Percentiles rank a stretch among this genome's conserved stretches.
These are phyloP conservation scores for Dactylellina sp. DNA, from an alignment of 2,329 filamentous ascomycete genomes.

Conservation along the genomic window DNA sequence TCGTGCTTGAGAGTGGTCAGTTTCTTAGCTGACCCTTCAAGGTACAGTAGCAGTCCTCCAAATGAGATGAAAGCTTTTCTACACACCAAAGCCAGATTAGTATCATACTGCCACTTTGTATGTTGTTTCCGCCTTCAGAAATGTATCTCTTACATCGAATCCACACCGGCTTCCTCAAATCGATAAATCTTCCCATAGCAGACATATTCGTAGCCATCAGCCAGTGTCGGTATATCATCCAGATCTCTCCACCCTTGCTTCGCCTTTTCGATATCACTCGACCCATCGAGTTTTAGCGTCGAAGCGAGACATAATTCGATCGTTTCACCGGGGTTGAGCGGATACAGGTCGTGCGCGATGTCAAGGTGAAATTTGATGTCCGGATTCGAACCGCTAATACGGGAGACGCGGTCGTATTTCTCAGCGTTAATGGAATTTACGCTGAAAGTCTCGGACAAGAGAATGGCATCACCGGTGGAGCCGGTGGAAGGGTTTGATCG, in stretches of 20 bases:
- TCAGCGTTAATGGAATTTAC: slow-evolving; percentile 81
- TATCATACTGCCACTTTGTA: not conserved
- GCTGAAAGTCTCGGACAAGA: slow-evolving; percentile 93
- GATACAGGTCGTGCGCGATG: slow-evolving; percentile 93
- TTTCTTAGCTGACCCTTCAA: slow-evolving; percentile 96
- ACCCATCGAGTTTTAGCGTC: slow-evolving; percentile 85
- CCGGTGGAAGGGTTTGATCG: slow-evolving; percentile 63
- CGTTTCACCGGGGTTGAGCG: slow-evolving; percentile 77
- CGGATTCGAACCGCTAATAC: slow-evolving; percentile 79
- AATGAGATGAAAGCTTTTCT: slow-evolving; percentile 96
- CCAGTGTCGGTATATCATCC: slow-evolving; percentile 71
- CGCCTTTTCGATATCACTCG: slow-evolving; percentile 69
- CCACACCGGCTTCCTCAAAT: slow-evolving; percentile 81
- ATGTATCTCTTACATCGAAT: slow-evolving; percentile 80
- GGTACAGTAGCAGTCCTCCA: slow-evolving; percentile 86
- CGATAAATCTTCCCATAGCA: slow-evolving; percentile 90
- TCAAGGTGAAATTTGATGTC: slow-evolving; percentile 86
- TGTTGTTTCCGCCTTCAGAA: too few relatives aligned
- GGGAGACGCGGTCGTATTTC: slow-evolving; percentile 96
- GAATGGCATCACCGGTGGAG: slow-evolving; percentile 75
- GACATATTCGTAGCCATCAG: slow-evolving; percentile 87
- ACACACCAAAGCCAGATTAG: slow-evolving; percentile 43
- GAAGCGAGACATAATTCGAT: slow-evolving; percentile 85
- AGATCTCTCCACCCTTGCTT: slow-evolving; percentile 80
- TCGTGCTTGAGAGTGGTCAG: slow-evolving; percentile 91